phyloP scores from a whole-genome alignment of 2,329 filamentous ascomycete species.

The Paradendryphiella salina region DNA sequence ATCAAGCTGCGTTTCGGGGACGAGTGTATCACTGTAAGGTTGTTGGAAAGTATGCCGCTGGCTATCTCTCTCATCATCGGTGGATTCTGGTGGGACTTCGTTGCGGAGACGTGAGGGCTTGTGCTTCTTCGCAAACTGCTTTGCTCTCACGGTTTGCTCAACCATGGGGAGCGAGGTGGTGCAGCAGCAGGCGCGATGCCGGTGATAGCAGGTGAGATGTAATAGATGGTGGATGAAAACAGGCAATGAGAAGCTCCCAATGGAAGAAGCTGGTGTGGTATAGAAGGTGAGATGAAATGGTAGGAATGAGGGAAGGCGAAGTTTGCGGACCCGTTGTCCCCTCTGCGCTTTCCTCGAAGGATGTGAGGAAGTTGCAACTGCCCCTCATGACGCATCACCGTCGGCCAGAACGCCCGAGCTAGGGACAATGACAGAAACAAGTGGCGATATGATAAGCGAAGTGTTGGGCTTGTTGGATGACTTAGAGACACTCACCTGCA shows the following conservation, averaged over 20 bases:
- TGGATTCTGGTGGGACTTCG: slow-evolving; percentile 20
- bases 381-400: neutral
- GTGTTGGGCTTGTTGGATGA: neutral
- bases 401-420: neutral
- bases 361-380: slow-evolving; percentile 20
- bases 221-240: neutral
- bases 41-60: slow-evolving; percentile 16
- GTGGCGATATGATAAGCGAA: no score
- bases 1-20: slow-evolving; percentile 30
- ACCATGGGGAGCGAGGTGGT: slow-evolving; percentile 14
- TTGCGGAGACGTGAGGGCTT: slow-evolving; percentile 30
- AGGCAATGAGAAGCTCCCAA: neutral
- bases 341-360: slow-evolving; percentile 17
- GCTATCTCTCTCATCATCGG: slow-evolving; percentile 16
- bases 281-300: neutral
- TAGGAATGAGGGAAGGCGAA: slow-evolving; percentile 6
- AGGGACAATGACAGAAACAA: neutral
- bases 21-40: slow-evolving; percentile 21
- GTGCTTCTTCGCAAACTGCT: slow-evolving; percentile 7
- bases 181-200: neutral
- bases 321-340: slow-evolving; percentile 16
- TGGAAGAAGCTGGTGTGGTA: neutral
- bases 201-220: neutral
- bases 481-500: neutral
- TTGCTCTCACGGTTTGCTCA: slow-evolving; percentile 10